These are phyloP conservation scores for Pestalotiopsis sp. DNA, from an alignment of 2,329 filamentous ascomycete species.

Conservation along the genomic window DNA sequence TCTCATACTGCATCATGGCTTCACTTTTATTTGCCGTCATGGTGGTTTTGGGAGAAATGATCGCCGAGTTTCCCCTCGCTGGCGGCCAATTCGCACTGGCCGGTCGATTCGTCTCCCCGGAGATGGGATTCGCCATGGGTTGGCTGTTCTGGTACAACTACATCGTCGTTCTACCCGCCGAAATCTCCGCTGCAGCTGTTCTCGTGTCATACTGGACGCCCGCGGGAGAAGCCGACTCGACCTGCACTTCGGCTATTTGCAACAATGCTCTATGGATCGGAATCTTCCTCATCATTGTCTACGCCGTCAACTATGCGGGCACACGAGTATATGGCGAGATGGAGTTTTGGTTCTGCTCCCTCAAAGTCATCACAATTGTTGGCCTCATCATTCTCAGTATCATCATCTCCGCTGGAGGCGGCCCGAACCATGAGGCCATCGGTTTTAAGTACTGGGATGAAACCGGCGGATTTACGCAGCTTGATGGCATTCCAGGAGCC, in stretches of 20 bases:
- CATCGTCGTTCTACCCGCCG: conserved; percentile 19
- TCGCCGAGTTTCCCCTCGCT: conserved; percentile 20
- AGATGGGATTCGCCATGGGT: conserved; percentile 20
- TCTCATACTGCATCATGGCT: conserved; percentile 16
- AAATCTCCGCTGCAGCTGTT: conserved; percentile 20
- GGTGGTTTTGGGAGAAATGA: conserved; percentile 17
- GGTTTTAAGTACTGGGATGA: conserved; percentile 9
- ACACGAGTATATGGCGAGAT: conserved; percentile 7
- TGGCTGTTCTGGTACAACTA: conserved; percentile 21
- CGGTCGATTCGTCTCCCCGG: conserved; percentile 20
- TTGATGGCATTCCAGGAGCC: not conserved
- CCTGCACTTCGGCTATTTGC: conserved; percentile 19
- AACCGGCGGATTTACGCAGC: not conserved
- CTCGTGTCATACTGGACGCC: conserved; percentile 21
- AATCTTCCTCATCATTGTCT: conserved; percentile 12
- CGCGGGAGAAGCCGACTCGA: conserved; percentile 10
- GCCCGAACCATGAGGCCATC: conserved; percentile 6
- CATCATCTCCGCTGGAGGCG: conserved; percentile 5
- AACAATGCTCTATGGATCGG: conserved; percentile 20
- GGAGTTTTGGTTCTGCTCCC: conserved; percentile 6
- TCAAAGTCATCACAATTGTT: conserved; percentile 9
- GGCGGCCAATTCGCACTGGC: conserved; percentile 22
- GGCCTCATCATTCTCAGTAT: conserved; percentile 11
- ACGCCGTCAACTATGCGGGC: conserved; percentile 5
- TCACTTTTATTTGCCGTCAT: conserved; percentile 19